Conservation (phyloP, 164 flowering plant species). For the Chloranthus sessilifolius region DNA sequence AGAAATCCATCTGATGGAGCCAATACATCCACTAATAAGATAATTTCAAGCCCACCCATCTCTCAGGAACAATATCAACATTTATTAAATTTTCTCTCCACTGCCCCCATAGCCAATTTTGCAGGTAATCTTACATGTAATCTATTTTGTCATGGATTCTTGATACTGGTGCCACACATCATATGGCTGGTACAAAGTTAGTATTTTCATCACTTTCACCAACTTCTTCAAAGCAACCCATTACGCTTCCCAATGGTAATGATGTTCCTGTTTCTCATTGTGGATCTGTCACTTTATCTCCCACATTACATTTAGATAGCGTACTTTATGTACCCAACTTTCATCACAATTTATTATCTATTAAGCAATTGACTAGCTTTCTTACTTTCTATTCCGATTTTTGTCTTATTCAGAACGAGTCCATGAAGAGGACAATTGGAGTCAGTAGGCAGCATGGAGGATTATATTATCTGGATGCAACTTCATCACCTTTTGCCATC, state of each 20-base stretch:
- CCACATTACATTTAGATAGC: not conserved
- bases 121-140: not conserved
- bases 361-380: not conserved
- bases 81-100: not conserved
- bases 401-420: not conserved
- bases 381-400: too few species aligned
- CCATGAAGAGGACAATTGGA: not conserved
- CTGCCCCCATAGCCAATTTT: not conserved
- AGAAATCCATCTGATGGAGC: not conserved
- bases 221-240: not conserved
- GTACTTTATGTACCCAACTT: not conserved
- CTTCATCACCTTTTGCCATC: not conserved
- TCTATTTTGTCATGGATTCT: not conserved
- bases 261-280: not conserved
- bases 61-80: not conserved
- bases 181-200: not conserved
- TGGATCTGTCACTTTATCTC: not conserved
- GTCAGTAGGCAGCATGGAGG: not conserved
- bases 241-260: not conserved
- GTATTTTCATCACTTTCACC: not conserved
- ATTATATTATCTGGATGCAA: not conserved
- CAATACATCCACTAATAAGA: not conserved
- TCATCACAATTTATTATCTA: not conserved
- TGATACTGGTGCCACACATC: not conserved
- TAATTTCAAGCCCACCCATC: not conserved